Percentiles rank a stretch among this genome's conserved stretches.
These are phyloP conservation scores for Acacia concinna DNA, from an alignment of 331 rosid species.

Conservation along the genomic window DNA sequence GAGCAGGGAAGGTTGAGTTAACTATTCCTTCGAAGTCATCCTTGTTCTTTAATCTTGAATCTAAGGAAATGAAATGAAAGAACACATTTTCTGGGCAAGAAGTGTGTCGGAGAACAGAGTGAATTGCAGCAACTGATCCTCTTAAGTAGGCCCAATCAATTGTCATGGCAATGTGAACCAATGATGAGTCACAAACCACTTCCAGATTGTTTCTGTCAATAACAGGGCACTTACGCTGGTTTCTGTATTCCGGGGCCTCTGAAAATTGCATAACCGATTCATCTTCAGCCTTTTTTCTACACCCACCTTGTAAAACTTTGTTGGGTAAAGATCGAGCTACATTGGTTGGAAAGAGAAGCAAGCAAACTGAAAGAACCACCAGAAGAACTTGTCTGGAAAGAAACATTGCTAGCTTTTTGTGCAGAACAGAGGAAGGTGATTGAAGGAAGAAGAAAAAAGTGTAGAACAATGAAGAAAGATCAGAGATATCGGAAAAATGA, in stretches of 20 bases:
- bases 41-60: slow-evolving; percentile 40
- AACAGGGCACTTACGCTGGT: slow-evolving; percentile 47
- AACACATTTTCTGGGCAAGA: slow-evolving; percentile 73
- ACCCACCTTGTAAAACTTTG: slow-evolving; percentile 16
- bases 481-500: slow-evolving; percentile 3
- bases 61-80: slow-evolving; percentile 80
- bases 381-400: slow-evolving; percentile 31
- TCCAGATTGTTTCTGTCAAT: slow-evolving; percentile 3
- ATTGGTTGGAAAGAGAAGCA: slow-evolving; percentile 31
- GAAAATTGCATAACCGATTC: slow-evolving; percentile 36
- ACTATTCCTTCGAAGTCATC: slow-evolving; percentile 42
- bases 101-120: slow-evolving; percentile 67
- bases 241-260: slow-evolving; percentile 71
- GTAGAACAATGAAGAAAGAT: slow-evolving; percentile 1
- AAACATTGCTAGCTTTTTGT: slow-evolving; percentile 33
- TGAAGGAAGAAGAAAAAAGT: background rate
- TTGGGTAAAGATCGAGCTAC: slow-evolving; percentile 51
- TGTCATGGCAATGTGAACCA: slow-evolving; percentile 75
- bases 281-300: slow-evolving; percentile 25
- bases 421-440: background rate
- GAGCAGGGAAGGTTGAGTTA: slow-evolving; percentile 54
- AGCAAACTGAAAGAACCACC: slow-evolving; percentile 13
- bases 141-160: slow-evolving; percentile 64
- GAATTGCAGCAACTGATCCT: slow-evolving; percentile 73
- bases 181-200: slow-evolving; percentile 48